These are phyloP conservation scores for Yamadazyma sp. DNA, from an alignment of 805 yeast genomes.

Conservation along the genomic window DNA sequence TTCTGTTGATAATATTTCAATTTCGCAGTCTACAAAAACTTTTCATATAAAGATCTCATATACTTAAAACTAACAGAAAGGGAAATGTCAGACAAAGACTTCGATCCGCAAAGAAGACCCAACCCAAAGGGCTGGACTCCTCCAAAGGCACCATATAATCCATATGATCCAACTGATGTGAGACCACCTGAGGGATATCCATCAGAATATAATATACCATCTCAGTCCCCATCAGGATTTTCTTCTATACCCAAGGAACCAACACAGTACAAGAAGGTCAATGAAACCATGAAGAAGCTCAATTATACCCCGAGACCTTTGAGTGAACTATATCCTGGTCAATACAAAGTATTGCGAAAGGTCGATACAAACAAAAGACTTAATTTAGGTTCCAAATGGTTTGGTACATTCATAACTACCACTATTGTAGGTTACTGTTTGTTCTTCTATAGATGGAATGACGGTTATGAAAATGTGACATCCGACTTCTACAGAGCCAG, in stretches of 20 bases:
- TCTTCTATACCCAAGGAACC: conserved; percentile 62
- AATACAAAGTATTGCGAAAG: conserved; percentile 65
- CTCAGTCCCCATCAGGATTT: conserved; percentile 52
- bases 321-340: conserved; percentile 73
- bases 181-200: conserved; percentile 87
- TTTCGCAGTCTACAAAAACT: too few relatives aligned
- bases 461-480: conserved; percentile 73
- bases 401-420: conserved; percentile 49
- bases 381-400: conserved; percentile 57
- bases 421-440: conserved; percentile 55
- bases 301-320: conserved; percentile 78
- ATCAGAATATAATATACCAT: conserved; percentile 71
- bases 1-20: neutral
- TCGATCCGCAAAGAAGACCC: conserved; percentile 51
- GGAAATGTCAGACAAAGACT: neutral
- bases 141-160: conserved; percentile 83
- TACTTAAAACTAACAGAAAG: too few relatives aligned
- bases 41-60: too few relatives aligned
- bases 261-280: conserved; percentile 62
- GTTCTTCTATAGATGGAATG: conserved; percentile 82
- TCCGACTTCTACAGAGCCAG: conserved; percentile 64
- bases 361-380: conserved; percentile 52
- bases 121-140: conserved; percentile 78
- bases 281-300: conserved; percentile 69
- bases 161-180: conserved; percentile 72